Evolutionary conservation across 1,284 basidiomycete genomes (phyloP), one percentile per base, ranked within the genome.

Genomic region (Papiliotrema fonsecae): DNA sequence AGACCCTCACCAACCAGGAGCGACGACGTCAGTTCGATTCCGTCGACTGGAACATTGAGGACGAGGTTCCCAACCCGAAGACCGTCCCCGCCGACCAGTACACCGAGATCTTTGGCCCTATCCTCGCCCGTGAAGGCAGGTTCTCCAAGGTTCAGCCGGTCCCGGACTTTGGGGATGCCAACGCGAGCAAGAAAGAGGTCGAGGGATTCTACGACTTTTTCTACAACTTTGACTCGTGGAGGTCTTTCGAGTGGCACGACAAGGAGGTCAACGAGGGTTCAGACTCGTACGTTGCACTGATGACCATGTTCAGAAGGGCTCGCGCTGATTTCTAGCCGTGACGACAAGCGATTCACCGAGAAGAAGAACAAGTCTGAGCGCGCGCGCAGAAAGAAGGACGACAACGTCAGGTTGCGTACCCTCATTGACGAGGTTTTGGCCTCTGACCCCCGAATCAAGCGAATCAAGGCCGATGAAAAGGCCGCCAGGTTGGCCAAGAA

Each of bases 321-420:
- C 14, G 44, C 6, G 42, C 42, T 44, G 27, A 42, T 19, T 2
- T 25, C 19, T 56, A 89, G 88, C 70, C 94, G 96, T 58, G 94
- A 97, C 72, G 93, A 98, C 72, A 97, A 98, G 78, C 88, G 96
- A 37, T 97, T 93, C 77, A 91, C 89, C 6, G 96, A 98, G 77
- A 97, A 97, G 81, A 98, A 98, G 82, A 98, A 98, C 84, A 94
- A 96, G 75, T 78, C 88, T 21, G 96, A 98, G 76, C 90, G 96
- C 39, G 87, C 90, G 2, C 82, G 90, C 50, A 81, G 91, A 74
- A 98, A 98, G 81, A 97, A 97, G 81, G 96, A 97, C 67, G 96
- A 98, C 76, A 97, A 84, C 50, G 86, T 90, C 2, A 87, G 93
- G 63, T 74, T 97, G 34, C 85, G 96, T 49, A 79, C 78, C 42